A percentile compares a stretch with the other conserved stretches of the same genome.
Conservation (phyloP, 495 filamentous ascomycete species). For the Astrothelium macrocarpum region DNA sequence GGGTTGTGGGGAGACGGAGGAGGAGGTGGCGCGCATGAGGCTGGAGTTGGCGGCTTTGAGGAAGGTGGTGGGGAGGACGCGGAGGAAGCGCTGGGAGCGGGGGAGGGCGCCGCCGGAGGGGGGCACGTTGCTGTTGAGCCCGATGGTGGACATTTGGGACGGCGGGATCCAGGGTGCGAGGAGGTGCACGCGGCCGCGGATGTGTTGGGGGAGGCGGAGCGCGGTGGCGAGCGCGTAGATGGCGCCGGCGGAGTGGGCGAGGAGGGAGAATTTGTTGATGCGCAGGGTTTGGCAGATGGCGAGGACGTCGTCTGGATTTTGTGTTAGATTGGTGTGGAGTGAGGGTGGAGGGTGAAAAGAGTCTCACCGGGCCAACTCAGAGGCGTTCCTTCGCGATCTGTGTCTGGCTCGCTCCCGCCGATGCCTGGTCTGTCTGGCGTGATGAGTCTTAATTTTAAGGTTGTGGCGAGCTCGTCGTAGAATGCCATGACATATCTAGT, state of each 20-base stretch:
- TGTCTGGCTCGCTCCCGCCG: conserved; percentile 78
- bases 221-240: conserved; percentile 97
- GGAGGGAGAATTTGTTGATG: conserved; percentile 92
- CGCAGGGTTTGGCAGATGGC: conserved; percentile 87
- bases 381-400: conserved; percentile 70
- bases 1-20: conserved; percentile 47
- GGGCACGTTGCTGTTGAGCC: conserved; percentile 61
- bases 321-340: no score
- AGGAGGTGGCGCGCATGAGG: conserved; percentile 87
- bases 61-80: conserved; percentile 82
- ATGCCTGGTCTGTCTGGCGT: conserved; percentile 92
- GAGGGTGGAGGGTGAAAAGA: conserved; percentile 10
- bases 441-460: conserved; percentile 80
- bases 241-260: conserved; percentile 95
- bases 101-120: conserved; percentile 77
- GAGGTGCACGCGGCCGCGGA: conserved; percentile 89
- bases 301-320: conserved; percentile 91
- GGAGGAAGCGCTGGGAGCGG: conserved; percentile 81
- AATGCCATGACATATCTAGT: conserved; percentile 95
- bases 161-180: conserved; percentile 97
- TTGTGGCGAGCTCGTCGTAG: conserved; percentile 89
- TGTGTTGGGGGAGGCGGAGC: conserved; percentile 89
- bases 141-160: conserved; percentile 78
- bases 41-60: conserved; percentile 89
- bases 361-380: conserved; percentile 85